Evolutionary conservation across 1,284 basidiomycete species (phyloP).

Genomic region (Microbotryum saponariae): DNA sequence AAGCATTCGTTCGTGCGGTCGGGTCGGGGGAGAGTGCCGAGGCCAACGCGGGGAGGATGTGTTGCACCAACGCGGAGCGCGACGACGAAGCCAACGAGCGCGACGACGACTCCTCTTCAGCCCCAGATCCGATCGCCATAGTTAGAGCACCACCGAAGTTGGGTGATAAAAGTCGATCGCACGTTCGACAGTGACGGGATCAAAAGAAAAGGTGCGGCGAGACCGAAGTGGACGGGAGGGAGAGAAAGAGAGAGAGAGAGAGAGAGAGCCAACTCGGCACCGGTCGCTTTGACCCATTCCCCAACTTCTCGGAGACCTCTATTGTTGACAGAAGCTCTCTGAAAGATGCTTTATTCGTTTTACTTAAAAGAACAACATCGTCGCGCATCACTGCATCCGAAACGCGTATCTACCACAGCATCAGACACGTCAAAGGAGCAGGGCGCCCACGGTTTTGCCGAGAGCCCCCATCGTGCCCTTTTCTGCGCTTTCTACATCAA

Average conservation of each 20-base stretch:
- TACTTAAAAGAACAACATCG: too few relatives aligned
- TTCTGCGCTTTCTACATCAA: neutral
- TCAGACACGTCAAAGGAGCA: too few relatives aligned
- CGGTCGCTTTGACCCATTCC: neutral
- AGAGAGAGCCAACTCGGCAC: neutral
- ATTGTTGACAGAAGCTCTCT: too few relatives aligned
- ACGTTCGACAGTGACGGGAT: too few relatives aligned
- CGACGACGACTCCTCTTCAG: neutral
- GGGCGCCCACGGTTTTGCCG: too few relatives aligned
- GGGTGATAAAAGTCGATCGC: neutral
- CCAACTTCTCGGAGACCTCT: neutral
- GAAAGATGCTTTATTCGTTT: too few relatives aligned
- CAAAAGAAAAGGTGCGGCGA: neutral
- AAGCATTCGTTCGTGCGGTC: constrained; percentile 10
- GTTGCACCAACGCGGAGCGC: neutral
- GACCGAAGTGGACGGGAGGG: neutral
- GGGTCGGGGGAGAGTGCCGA: constrained; percentile 25
- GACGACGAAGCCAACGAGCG: too few relatives aligned
- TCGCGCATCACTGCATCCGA: too few relatives aligned
- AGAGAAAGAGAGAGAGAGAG: neutral
- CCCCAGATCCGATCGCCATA: neutral
- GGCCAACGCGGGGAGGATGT: constrained; percentile 19
- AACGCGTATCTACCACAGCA: too few relatives aligned
- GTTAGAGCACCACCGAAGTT: neutral
- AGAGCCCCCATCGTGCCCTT: too few relatives aligned